Percentiles rank a stretch among this genome's conserved stretches.
These are phyloP conservation scores for Colletotrichum destructivum DNA, from an alignment of 2,329 filamentous ascomycete genomes.

Conservation along the genomic window DNA sequence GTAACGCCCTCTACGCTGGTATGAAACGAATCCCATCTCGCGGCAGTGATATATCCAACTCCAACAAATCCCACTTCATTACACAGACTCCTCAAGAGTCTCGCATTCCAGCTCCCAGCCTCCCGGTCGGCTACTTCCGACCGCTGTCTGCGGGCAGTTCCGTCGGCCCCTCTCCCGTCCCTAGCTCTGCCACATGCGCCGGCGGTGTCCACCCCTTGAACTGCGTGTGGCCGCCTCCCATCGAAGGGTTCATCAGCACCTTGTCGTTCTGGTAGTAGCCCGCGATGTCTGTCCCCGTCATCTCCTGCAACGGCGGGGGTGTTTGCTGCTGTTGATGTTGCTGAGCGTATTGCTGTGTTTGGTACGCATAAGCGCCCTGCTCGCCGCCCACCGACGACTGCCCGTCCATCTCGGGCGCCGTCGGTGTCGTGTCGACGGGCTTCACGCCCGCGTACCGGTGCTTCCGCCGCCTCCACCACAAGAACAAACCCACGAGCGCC, in stretches of 20 bases:
- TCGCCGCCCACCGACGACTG: neutral
- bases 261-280: conserved; percentile 39
- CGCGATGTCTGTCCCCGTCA: conserved; percentile 14
- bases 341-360: conserved; percentile 1
- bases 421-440: conserved; percentile 14
- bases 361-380: conserved; percentile 27
- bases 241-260: conserved; percentile 26
- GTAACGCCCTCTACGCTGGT: conserved; percentile 11
- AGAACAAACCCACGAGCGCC: conserved; percentile 27
- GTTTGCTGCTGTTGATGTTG: conserved; percentile 9
- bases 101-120: neutral
- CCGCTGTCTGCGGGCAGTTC: conserved; percentile 20
- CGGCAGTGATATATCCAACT: conserved; percentile 20
- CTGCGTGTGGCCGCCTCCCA: conserved; percentile 15
- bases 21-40: neutral
- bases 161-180: conserved; percentile 9
- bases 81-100: neutral
- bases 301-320: conserved; percentile 10
- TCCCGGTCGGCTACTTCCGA: neutral
- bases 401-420: conserved; percentile 11
- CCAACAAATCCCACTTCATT: conserved; percentile 2
- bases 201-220: conserved; percentile 24
- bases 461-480: conserved; percentile 34
- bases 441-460: conserved; percentile 32
- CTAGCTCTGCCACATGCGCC: conserved; percentile 17